These are phyloP conservation scores for Penicillium pulvis DNA, from an alignment of 495 filamentous ascomycete species.

Conservation along the genomic window DNA sequence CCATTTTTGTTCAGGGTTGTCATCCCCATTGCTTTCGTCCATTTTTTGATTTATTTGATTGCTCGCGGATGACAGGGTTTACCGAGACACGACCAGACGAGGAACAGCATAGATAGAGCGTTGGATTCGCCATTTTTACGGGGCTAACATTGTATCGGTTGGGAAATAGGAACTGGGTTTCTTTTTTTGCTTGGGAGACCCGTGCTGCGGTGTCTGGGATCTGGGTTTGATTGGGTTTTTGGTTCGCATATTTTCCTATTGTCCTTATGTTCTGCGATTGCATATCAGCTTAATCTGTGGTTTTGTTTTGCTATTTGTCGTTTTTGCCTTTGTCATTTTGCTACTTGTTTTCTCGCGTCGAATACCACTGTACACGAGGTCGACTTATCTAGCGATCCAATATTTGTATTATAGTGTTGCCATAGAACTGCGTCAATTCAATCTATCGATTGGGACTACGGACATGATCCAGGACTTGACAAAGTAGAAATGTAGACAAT, in stretches of 20 bases:
- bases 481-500: too few species aligned
- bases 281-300: slow-evolving; percentile 13
- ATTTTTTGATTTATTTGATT: slow-evolving; percentile 26
- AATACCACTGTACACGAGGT: slow-evolving; percentile 24
- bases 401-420: slow-evolving; percentile 14
- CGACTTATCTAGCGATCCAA: slow-evolving; percentile 13
- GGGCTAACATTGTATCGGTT: slow-evolving; percentile 29
- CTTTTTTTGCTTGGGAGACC: slow-evolving; percentile 15
- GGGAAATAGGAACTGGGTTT: slow-evolving; percentile 17
- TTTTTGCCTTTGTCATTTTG: slow-evolving; percentile 5
- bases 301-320: background rate
- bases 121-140: slow-evolving; percentile 23
- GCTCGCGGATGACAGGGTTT: slow-evolving; percentile 32
- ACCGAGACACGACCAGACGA: slow-evolving; percentile 37
- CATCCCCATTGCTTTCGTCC: slow-evolving; percentile 14
- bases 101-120: slow-evolving; percentile 38
- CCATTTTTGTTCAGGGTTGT: slow-evolving; percentile 19
- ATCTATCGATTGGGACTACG: background rate
- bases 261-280: slow-evolving; percentile 8
- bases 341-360: slow-evolving; percentile 17
- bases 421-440: slow-evolving; percentile 1
- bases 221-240: slow-evolving; percentile 14
- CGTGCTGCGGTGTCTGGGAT: slow-evolving; percentile 25
- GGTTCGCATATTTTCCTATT: slow-evolving; percentile 9
- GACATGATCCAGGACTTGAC: too few species aligned